Conservation (phyloP, 345 rosid species). For the Boechera stricta region DNA sequence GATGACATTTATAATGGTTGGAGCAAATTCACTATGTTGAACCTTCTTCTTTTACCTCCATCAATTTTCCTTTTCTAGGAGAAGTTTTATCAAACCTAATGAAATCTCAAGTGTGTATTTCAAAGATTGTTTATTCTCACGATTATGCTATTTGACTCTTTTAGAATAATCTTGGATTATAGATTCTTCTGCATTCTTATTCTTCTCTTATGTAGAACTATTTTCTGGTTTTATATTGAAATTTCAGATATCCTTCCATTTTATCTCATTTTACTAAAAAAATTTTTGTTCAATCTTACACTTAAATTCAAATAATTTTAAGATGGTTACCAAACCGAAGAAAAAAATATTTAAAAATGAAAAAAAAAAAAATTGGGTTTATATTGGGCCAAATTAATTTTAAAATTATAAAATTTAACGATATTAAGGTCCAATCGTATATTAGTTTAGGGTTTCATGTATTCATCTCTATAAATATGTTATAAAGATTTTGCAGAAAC, state of each 20-base stretch:
- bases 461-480: background rate
- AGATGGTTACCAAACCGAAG: background rate
- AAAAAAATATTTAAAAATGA: background rate
- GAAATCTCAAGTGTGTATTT: background rate
- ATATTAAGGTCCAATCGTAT: background rate
- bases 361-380: background rate
- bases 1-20: too few species aligned
- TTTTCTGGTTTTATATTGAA: background rate
- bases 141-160: background rate
- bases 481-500: background rate
- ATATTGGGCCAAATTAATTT: conserved; percentile 16
- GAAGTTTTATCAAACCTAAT: too few species aligned
- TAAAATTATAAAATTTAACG: background rate
- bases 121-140: background rate
- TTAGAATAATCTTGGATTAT: background rate
- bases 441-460: background rate
- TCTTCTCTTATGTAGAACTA: background rate
- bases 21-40: too few species aligned
- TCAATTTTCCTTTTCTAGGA: too few species aligned
- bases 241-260: background rate
- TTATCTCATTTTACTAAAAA: background rate
- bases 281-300: background rate
- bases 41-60: too few species aligned
- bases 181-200: background rate
- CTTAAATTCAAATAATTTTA: background rate